Evolutionary conservation across 139 green algal species (phyloP).

Genomic region (Chlamydomonas sp.): DNA sequence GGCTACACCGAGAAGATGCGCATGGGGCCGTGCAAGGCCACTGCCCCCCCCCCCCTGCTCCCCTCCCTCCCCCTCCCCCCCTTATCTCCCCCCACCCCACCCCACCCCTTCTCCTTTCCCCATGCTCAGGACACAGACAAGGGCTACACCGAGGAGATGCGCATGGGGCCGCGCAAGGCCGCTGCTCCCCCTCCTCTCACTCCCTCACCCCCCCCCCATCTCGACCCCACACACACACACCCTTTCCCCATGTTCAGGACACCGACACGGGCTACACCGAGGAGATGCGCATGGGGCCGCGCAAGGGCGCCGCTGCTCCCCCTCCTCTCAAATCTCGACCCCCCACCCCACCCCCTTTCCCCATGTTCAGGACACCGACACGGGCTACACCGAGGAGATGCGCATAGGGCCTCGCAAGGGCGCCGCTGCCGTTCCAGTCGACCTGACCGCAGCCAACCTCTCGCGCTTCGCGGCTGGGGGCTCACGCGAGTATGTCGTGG

Average conservation of each 20-base stretch:
- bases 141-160: constrained; percentile 10
- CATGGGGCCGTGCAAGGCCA: not conserved
- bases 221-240: not conserved
- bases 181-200: not conserved
- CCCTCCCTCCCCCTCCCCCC: no score
- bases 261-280: not conserved
- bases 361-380: constrained; percentile 11
- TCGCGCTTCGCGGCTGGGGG: constrained; percentile 1
- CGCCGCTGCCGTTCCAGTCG: no score
- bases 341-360: not conserved
- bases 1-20: not conserved
- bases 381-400: constrained; percentile 11
- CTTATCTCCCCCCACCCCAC: no score
- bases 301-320: not conserved
- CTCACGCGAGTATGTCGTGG: constrained; percentile 7
- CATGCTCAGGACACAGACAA: constrained; percentile 13
- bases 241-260: not conserved
- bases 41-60: not conserved
- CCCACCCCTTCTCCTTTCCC: not conserved
- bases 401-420: not conserved
- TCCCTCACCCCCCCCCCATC: not conserved
- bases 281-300: not conserved
- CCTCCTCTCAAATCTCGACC: no score
- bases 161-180: not conserved
- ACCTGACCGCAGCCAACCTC: not conserved